Percentiles rank a stretch among this genome's conserved stretches.
phyloP scores from a whole-genome alignment of 129 eudicot genomes.

The Erigeron canadensis region DNA sequence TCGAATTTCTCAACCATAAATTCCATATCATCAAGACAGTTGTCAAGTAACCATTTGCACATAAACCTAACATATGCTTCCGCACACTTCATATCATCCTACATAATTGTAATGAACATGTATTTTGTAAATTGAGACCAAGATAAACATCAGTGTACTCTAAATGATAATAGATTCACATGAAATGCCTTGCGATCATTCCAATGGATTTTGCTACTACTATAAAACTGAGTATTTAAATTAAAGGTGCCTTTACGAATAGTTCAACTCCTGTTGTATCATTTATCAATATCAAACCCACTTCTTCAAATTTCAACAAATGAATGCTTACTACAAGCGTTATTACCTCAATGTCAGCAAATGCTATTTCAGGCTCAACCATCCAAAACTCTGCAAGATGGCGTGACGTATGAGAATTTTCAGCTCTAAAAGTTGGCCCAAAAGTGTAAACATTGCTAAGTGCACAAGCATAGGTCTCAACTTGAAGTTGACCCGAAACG shows the following conservation, averaged over 20 bases:
- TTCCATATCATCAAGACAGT: constrained; percentile 90
- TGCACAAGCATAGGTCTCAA: constrained; percentile 86
- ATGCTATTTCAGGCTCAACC: constrained; percentile 96
- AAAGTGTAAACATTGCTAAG: constrained; percentile 88
- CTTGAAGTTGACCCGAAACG: constrained; percentile 97
- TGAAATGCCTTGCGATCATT: neutral
- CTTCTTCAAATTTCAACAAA: neutral
- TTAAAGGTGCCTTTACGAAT: neutral
- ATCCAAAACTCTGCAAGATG: constrained; percentile 98
- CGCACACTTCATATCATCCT: constrained; percentile 97
- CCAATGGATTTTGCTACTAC: neutral
- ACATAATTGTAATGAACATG: constrained; percentile 15
- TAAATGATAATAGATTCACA: neutral
- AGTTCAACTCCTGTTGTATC: neutral
- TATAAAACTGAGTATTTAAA: neutral
- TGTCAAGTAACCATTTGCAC: constrained; percentile 86
- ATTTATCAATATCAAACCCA: neutral
- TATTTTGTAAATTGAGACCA: neutral
- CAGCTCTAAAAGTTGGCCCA: constrained; percentile 99
- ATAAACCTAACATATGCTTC: constrained; percentile 81
- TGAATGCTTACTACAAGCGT: neutral
- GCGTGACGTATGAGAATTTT: constrained; percentile 83
- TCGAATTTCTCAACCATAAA: constrained; percentile 72
- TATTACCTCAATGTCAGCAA: constrained; percentile 83
- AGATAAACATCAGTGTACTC: constrained; percentile 1